Conservation (phyloP, 208 protist species). For the Leishmania lainsoni region DNA sequence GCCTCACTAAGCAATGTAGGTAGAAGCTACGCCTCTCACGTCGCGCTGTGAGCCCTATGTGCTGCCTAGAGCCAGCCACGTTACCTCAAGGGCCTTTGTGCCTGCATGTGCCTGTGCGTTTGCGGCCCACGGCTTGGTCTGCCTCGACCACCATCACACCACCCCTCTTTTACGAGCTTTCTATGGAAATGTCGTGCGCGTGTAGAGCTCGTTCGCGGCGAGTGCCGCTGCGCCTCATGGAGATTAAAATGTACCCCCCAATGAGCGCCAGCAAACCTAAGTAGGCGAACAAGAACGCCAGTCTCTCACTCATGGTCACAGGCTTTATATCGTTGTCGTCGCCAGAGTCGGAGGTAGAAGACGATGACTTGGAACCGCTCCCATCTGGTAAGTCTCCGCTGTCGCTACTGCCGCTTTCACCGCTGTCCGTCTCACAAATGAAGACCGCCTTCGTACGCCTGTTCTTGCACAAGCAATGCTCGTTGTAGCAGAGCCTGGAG, state of each 20-base stretch:
- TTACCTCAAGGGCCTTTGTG: neutral
- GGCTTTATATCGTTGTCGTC: constrained; percentile 3
- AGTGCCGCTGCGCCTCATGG: constrained; percentile 22
- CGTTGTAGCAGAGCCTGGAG: constrained; percentile 46
- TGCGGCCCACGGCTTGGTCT: neutral
- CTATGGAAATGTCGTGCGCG: constrained; percentile 29
- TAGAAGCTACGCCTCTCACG: neutral
- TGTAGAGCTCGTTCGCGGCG: constrained; percentile 1
- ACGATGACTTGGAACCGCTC: neutral
- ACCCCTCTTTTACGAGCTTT: constrained; percentile 5
- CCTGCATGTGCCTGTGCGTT: neutral
- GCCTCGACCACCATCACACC: constrained; percentile 1
- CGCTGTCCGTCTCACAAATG: constrained; percentile 15
- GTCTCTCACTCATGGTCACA: constrained; percentile 23
- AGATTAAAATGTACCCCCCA: constrained; percentile 31
- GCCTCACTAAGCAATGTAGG: neutral
- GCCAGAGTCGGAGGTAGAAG: neutral
- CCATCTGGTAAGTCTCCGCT: constrained; percentile 25
- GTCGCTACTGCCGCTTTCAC: constrained; percentile 15
- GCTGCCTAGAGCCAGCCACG: neutral
- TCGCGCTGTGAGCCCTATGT: neutral
- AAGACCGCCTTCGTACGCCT: constrained; percentile 20
- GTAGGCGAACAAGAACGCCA: constrained; percentile 42
- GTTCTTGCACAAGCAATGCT: constrained; percentile 40
- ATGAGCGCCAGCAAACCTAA: constrained; percentile 40